These are phyloP conservation scores for Lumnitzera littorea DNA, from an alignment of 345 rosid genomes.

Conservation along the genomic window DNA sequence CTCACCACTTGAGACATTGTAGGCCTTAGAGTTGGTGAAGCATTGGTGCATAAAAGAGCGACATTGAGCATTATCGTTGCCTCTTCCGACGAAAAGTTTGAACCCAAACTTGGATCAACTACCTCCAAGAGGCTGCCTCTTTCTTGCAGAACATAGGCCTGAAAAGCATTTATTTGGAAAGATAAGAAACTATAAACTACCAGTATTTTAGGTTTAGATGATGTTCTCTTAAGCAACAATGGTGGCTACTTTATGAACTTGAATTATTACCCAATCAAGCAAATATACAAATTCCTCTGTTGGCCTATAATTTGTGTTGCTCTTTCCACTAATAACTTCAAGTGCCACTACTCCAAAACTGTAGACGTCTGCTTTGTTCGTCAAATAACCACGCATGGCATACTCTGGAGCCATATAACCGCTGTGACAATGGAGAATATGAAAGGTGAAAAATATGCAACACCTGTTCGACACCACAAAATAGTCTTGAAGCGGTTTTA, in stretches of 20 bases:
- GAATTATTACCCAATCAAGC: slow-evolving; percentile 64
- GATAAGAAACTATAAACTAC: too few relatives aligned
- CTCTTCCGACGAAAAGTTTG: slow-evolving; percentile 53
- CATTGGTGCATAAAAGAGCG: slow-evolving; percentile 72
- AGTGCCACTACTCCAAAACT: slow-evolving; percentile 50
- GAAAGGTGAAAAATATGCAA: neutral
- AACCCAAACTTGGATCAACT: slow-evolving; percentile 51
- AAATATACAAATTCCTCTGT: slow-evolving; percentile 70
- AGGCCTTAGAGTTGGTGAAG: slow-evolving; percentile 82
- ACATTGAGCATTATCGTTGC: slow-evolving; percentile 71
- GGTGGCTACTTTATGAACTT: too few relatives aligned
- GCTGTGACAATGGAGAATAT: slow-evolving; percentile 20
- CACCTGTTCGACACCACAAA: too few relatives aligned
- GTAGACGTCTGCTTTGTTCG: slow-evolving; percentile 51
- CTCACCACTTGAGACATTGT: slow-evolving; percentile 86
- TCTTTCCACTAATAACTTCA: slow-evolving; percentile 57
- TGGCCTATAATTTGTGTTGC: slow-evolving; percentile 73
- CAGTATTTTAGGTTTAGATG: too few relatives aligned
- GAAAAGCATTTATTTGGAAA: neutral
- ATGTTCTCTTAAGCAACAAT: too few relatives aligned
- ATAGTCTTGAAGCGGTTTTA: too few relatives aligned
- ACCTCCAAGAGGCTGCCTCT: slow-evolving; percentile 51
- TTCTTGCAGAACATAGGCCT: slow-evolving; percentile 79
- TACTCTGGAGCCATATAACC: slow-evolving; percentile 73
- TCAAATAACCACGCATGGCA: slow-evolving; percentile 81